Evolutionary conservation across 768 basidiomycete genomes (phyloP).

Genomic region (Lactarius quietus): DNA sequence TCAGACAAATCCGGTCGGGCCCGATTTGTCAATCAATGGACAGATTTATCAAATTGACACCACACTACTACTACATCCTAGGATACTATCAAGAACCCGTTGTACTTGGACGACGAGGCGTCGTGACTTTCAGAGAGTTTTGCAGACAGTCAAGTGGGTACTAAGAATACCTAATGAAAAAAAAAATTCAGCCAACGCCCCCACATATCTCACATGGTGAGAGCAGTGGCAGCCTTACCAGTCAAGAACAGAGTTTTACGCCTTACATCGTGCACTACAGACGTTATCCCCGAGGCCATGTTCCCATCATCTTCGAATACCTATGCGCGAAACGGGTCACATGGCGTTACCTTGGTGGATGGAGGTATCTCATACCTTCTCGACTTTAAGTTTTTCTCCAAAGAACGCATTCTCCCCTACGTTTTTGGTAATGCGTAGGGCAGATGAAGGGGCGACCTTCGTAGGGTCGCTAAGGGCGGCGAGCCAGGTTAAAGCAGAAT

Average conservation of each 20-base stretch:
- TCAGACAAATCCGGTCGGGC: too few relatives aligned
- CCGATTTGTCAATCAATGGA: neutral
- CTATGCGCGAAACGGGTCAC: slow-evolving; percentile 35
- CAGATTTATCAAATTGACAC: neutral
- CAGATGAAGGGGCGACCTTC: slow-evolving; percentile 44
- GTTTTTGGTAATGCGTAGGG: slow-evolving; percentile 52
- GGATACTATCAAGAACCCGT: neutral
- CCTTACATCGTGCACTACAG: slow-evolving; percentile 51
- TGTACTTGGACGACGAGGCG: neutral
- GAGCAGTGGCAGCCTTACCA: slow-evolving; percentile 40
- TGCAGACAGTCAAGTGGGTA: slow-evolving; percentile 14
- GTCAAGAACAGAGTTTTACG: slow-evolving; percentile 52
- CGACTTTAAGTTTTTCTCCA: slow-evolving; percentile 55
- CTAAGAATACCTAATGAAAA: slow-evolving; percentile 1
- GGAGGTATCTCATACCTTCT: slow-evolving; percentile 42
- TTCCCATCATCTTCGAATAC: slow-evolving; percentile 66
- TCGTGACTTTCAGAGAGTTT: neutral
- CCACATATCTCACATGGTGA: neutral
- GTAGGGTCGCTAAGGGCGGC: slow-evolving; percentile 45
- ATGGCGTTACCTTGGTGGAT: neutral
- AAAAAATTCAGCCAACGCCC: neutral
- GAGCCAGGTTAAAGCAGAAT: slow-evolving; percentile 36
- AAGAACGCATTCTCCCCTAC: slow-evolving; percentile 49
- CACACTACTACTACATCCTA: too few relatives aligned
- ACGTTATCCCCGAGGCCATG: slow-evolving; percentile 53